phyloP scores from a whole-genome alignment of 2,329 filamentous ascomycete species.

The Exophiala phaeomuriformis region DNA sequence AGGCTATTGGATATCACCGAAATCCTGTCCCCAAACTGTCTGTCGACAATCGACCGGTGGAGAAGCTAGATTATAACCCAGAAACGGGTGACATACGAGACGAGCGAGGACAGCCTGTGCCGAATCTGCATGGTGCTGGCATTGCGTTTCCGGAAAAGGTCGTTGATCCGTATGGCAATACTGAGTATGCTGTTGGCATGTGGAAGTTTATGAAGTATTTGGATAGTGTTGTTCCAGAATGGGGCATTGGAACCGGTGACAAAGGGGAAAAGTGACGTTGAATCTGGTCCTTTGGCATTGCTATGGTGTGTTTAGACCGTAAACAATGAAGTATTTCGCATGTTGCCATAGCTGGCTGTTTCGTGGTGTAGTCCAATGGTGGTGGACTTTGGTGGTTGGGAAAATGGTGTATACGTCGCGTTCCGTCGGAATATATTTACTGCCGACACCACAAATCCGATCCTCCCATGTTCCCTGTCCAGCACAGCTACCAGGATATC shows the following conservation, averaged over 20 bases:
- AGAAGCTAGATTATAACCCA: slow-evolving; percentile 32
- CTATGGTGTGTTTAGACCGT: too few relatives aligned
- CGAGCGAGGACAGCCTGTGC: slow-evolving; percentile 37
- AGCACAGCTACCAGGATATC: too few relatives aligned
- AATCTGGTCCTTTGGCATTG: too few relatives aligned
- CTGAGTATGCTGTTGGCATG: slow-evolving; percentile 56
- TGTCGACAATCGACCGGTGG: slow-evolving; percentile 30
- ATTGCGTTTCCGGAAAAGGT: slow-evolving; percentile 58
- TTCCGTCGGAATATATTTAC: too few relatives aligned
- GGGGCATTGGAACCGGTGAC: neutral
- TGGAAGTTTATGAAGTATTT: slow-evolving; percentile 60
- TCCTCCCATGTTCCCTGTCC: too few relatives aligned
- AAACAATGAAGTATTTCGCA: too few relatives aligned
- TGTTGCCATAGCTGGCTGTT: too few relatives aligned
- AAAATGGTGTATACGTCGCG: too few relatives aligned
- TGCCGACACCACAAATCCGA: too few relatives aligned
- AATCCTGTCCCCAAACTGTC: slow-evolving; percentile 46
- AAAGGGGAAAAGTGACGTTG: too few relatives aligned
- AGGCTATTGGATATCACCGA: slow-evolving; percentile 53
- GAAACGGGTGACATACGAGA: slow-evolving; percentile 44
- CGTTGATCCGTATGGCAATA: slow-evolving; percentile 54
- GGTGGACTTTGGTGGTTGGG: too few relatives aligned
- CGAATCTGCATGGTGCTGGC: slow-evolving; percentile 53
- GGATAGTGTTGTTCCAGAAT: slow-evolving; percentile 39
- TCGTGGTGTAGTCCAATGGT: too few relatives aligned